Evolutionary conservation across 192 early-diverging fungal species (phyloP).

Genomic region (Dimargaris verticillata): DNA sequence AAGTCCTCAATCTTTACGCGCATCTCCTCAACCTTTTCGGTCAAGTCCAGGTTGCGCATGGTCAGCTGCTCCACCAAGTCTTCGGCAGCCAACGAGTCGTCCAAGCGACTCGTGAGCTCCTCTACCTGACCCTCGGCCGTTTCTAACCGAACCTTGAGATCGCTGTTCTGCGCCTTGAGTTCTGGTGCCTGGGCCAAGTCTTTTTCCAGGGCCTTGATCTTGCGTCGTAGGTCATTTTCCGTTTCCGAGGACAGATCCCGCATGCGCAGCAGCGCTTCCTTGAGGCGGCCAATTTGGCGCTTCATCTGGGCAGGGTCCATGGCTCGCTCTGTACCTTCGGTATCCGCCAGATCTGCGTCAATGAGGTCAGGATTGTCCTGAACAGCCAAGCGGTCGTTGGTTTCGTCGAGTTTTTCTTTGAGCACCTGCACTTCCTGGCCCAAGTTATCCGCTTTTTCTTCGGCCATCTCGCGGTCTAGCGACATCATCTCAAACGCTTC

Average conservation of each 20-base stretch:
- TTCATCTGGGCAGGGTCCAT: slow-evolving; percentile 51
- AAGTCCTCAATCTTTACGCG: slow-evolving; percentile 63
- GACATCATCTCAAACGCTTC: slow-evolving; percentile 74
- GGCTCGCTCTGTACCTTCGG: slow-evolving; percentile 11
- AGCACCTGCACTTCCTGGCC: slow-evolving; percentile 50
- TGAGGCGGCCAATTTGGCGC: slow-evolving; percentile 72
- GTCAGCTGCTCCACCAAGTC: slow-evolving; percentile 71
- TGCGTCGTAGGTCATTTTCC: slow-evolving; percentile 44
- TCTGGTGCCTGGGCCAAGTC: slow-evolving; percentile 43
- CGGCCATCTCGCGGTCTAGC: slow-evolving; percentile 84
- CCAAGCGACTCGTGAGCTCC: slow-evolving; percentile 62
- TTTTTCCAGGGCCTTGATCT: slow-evolving; percentile 51
- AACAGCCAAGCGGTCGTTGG: slow-evolving; percentile 14
- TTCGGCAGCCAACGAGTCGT: slow-evolving; percentile 65
- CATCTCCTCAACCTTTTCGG: slow-evolving; percentile 57
- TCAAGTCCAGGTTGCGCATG: slow-evolving; percentile 65
- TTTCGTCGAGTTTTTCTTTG: slow-evolving; percentile 58
- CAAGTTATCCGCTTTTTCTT: slow-evolving; percentile 63
- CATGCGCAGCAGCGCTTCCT: slow-evolving; percentile 68
- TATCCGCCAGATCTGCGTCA: slow-evolving; percentile 11
- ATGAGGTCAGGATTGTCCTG: slow-evolving; percentile 9
- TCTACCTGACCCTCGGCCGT: slow-evolving; percentile 61
- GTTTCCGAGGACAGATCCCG: slow-evolving; percentile 60
- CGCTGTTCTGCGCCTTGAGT: slow-evolving; percentile 26
- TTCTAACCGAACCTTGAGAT: slow-evolving; percentile 33